phyloP scores from a whole-genome alignment of 2,329 filamentous ascomycete species.

The Phaeosphaeriaceae sp. region DNA sequence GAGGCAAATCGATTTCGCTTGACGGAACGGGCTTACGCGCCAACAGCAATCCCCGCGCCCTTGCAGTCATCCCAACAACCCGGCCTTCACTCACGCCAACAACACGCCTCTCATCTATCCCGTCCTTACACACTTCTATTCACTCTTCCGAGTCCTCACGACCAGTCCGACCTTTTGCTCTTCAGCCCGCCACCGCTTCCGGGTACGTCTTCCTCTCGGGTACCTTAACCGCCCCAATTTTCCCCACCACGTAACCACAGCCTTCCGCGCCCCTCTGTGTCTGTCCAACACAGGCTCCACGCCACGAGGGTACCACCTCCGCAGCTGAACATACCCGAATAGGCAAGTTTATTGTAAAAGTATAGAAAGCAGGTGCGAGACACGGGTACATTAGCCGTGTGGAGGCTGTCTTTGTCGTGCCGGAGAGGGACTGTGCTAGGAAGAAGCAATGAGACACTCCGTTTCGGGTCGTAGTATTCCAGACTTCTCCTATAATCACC shows the following conservation, averaged over 20 bases:
- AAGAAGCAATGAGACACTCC: no score
- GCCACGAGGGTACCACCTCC: neutral
- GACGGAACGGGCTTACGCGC: no score
- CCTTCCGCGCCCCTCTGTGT: neutral
- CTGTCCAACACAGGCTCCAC: neutral
- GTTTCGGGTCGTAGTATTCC: no score
- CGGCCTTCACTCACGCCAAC: no score
- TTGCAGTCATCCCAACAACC: no score
- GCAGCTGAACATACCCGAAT: neutral
- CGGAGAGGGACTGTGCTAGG: neutral
- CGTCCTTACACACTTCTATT: no score
- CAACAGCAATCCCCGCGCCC: no score
- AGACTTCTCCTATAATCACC: no score
- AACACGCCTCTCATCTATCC: no score
- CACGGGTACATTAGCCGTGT: neutral
- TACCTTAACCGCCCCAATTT: neutral
- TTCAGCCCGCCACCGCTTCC: neutral
- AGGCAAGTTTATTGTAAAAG: neutral
- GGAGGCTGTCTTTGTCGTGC: neutral
- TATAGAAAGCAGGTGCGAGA: neutral
- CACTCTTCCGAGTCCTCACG: no score
- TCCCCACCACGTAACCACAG: neutral
- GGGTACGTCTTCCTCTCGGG: neutral
- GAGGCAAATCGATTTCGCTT: no score
- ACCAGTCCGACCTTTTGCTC: neutral